phyloP scores from a whole-genome alignment of 768 basidiomycete species.

The Lentinula aciculospora region DNA sequence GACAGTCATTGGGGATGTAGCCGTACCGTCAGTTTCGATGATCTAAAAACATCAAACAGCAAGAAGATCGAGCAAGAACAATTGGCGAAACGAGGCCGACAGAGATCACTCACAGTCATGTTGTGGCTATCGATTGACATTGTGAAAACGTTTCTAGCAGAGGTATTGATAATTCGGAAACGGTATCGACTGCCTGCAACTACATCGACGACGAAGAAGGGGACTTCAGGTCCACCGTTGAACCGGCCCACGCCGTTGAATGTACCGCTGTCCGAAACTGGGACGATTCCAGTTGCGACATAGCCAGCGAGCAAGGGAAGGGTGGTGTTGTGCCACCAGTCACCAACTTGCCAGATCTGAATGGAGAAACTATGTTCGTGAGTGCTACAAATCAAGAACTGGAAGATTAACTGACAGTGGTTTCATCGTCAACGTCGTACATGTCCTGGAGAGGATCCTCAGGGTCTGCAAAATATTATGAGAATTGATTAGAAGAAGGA shows the following conservation, averaged over 20 bases:
- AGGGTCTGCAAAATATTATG: constrained; percentile 16
- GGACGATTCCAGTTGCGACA: constrained; percentile 19
- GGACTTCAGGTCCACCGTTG: constrained; percentile 24
- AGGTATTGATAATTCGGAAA: constrained; percentile 44
- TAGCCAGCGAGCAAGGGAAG: constrained; percentile 18
- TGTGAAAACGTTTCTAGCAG: constrained; percentile 26
- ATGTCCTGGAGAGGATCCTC: constrained; percentile 32
- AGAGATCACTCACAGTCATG: constrained; percentile 20
- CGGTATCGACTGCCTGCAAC: constrained; percentile 29
- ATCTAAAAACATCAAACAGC: constrained; percentile 15
- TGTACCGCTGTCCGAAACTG: constrained; percentile 30
- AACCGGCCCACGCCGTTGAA: constrained; percentile 33
- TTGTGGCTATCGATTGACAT: constrained; percentile 34
- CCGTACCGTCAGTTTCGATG: constrained; percentile 34
- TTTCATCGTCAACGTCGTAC: constrained; percentile 39
- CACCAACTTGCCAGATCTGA: constrained; percentile 13
- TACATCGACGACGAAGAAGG: constrained; percentile 36
- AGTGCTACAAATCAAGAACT: not conserved
- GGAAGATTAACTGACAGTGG: not conserved
- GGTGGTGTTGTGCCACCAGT: constrained; percentile 31
- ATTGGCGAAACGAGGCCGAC: not conserved
- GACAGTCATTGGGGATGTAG: constrained; percentile 11
- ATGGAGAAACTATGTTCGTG: not conserved
- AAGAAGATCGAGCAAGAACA: constrained; percentile 9
- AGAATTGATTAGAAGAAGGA: not conserved